phyloP scores from a whole-genome alignment of 257 asterid genomes.

The Solanum tarapatanum region DNA sequence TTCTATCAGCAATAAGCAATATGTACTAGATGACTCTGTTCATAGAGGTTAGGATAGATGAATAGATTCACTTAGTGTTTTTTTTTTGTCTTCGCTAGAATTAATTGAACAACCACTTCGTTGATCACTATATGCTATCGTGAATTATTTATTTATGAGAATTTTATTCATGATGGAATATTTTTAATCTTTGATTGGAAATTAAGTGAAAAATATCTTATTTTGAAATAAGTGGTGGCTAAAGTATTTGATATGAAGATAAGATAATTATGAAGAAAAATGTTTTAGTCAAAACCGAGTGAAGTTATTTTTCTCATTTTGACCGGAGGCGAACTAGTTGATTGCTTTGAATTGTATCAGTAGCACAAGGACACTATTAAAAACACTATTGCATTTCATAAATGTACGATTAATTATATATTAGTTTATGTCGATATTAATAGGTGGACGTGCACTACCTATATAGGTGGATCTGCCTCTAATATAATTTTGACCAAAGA shows the following conservation, averaged over 20 bases:
- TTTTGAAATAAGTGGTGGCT: neutral
- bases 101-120: too few relatives aligned
- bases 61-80: rapidly evolving
- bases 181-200: neutral
- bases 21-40: too few relatives aligned
- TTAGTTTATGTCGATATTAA: too few relatives aligned
- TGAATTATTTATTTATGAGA: neutral
- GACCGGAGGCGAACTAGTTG: too few relatives aligned
- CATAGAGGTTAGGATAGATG: too few relatives aligned
- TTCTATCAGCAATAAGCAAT: neutral
- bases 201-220: neutral
- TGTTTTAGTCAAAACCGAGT: neutral
- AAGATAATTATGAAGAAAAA: neutral
- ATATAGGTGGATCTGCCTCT: too few relatives aligned
- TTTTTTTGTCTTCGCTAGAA: neutral
- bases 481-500: neutral
- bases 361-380: too few relatives aligned
- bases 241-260: neutral
- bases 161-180: neutral
- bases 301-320: neutral
- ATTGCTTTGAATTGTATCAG: too few relatives aligned
- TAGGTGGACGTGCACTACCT: rapidly evolving
- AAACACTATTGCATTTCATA: rapidly evolving
- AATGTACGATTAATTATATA: too few relatives aligned
- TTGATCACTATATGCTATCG: rapidly evolving